Base-by-base conservation (phyloP, 306 rosid species). In the Prunus mongolica region DNA sequence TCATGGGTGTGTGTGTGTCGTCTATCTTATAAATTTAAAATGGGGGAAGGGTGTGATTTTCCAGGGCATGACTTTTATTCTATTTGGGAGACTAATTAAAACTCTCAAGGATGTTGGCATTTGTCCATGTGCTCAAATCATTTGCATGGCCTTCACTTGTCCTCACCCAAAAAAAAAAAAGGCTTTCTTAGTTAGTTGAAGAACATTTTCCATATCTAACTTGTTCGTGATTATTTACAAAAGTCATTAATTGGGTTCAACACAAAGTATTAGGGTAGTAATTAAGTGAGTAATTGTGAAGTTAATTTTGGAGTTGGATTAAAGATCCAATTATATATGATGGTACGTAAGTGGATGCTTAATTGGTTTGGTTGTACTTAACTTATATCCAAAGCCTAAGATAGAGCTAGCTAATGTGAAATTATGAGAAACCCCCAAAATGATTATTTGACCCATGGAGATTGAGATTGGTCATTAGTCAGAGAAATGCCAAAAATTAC, bases 41-140 rank as follows among this genome's bases (percentile, higher is more conserved):
- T 18, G 51, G 55, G 71, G 55, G 69, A 16, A 60, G 70, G 45
- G 76, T 77, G 82, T 77, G 75, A 67, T 69, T 71, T 80, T 84
- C 76, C 71, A 72, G 81, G 77, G 78, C 57, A 34, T 12, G 82
- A 52, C 32, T 41, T 32, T 66, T 77, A 79, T 88, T 88, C 82
- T 72, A 82, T 77, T 72, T 58, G 56, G 81, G 67, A 52, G 65
- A 56, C 63, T 34, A 69, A 34, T 27, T 7, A 13, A 44, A 41
- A 28, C 63, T 27, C 41, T 46, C 60, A 45, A 28, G n/a, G 76
- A 38, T 81, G 73, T 68, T 80, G 78, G 77, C 70, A 75, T 62
- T 65, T 79, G 71, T 78, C 77, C 94, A 89, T 84, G 92, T 89
- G 92, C 77, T 56, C 78, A 84, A 84, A 91, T 91, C 83, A 89